These are phyloP conservation scores for Orbilia javanica DNA, from an alignment of 2,329 filamentous ascomycete genomes.

Conservation along the genomic window DNA sequence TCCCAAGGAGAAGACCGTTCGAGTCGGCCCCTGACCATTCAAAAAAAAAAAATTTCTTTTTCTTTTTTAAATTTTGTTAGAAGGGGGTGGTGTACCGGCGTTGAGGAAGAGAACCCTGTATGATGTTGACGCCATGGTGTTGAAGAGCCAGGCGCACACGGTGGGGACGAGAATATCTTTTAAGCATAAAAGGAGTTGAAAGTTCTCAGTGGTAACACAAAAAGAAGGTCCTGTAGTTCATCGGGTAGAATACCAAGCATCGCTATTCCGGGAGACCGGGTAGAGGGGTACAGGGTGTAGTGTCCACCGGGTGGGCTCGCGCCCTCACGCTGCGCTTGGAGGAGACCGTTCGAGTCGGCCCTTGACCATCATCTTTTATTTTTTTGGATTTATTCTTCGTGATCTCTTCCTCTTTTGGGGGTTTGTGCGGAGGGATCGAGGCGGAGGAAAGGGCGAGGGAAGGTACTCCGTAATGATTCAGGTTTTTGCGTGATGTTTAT, in stretches of 20 bases:
- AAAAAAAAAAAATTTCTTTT: neutral
- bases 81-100: neutral
- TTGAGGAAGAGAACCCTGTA: neutral
- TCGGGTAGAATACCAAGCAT: slow-evolving; percentile 1
- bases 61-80: neutral
- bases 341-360: slow-evolving; percentile 19
- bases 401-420: neutral
- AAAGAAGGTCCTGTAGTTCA: slow-evolving; percentile 11
- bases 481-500: neutral
- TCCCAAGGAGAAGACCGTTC: neutral
- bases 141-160: no score
- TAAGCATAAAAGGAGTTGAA: neutral
- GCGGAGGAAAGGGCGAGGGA: neutral
- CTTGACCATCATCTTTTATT: neutral
- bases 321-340: neutral
- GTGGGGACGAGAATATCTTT: neutral
- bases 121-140: no score
- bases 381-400: neutral
- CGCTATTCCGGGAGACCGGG: neutral
- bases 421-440: neutral
- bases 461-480: neutral
- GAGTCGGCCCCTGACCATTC: neutral
- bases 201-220: neutral
- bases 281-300: neutral
- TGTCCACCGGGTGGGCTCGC: slow-evolving; percentile 5